Percentiles rank a stretch among this genome's conserved stretches.
Evolutionary conservation across 2,329 filamentous ascomycete genomes (phyloP).

Genomic region (Cladorrhinum sp.): DNA sequence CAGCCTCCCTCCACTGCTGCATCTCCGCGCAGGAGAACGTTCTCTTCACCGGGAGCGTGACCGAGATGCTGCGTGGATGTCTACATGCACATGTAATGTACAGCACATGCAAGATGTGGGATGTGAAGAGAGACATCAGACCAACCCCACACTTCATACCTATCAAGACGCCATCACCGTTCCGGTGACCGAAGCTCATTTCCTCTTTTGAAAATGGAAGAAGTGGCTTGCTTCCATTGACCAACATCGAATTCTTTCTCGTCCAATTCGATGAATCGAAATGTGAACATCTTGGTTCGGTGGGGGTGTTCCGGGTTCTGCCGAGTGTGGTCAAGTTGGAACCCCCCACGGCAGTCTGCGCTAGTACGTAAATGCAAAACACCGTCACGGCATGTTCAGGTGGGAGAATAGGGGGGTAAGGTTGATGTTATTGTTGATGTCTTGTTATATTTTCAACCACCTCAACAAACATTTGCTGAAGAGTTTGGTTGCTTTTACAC

Average conservation of each 20-base stretch:
- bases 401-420: not conserved
- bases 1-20: not conserved
- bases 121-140: not conserved
- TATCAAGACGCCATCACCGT: not conserved
- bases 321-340: not conserved
- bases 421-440: not conserved
- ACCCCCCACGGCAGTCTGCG: not conserved
- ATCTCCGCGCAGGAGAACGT: not conserved
- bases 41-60: not conserved
- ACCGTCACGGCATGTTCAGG: not conserved
- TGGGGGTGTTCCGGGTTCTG: not conserved
- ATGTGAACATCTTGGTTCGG: not conserved
- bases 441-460: not conserved
- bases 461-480: not conserved
- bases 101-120: not conserved
- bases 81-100: too few species aligned
- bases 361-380: not conserved
- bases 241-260: not conserved
- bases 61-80: not conserved
- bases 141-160: not conserved
- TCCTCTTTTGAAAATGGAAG: not conserved
- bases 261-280: not conserved
- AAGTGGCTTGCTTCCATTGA: not conserved
- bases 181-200: not conserved
- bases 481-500: not conserved